A percentile compares a stretch with the other conserved stretches of the same genome.
Conservation (phyloP, 176 grass and related monocot genomes). For the Zea luxurians region DNA sequence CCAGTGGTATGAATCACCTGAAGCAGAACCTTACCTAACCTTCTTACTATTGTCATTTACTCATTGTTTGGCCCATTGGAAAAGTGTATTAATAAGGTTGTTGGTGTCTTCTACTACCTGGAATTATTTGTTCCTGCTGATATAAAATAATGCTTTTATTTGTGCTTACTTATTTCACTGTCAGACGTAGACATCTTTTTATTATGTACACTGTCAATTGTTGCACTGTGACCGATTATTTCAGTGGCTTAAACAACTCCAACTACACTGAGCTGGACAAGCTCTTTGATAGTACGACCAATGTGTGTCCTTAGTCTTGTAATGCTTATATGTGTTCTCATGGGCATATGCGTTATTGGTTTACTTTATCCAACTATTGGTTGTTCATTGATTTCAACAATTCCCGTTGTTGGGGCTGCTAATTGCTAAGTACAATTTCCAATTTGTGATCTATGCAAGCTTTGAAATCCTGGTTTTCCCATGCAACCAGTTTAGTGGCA, state of each 20-base stretch:
- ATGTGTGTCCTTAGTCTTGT: slow-evolving; percentile 41
- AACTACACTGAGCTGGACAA: slow-evolving; percentile 88
- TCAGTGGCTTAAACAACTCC: slow-evolving; percentile 87
- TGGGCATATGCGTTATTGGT: background rate
- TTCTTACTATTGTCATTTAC: background rate
- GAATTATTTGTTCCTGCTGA: background rate
- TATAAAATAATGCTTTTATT: background rate
- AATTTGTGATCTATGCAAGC: slow-evolving; percentile 40
- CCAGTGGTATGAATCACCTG: slow-evolving; percentile 58
- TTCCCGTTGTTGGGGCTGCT: background rate
- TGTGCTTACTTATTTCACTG: slow-evolving; percentile 3
- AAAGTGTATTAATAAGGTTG: background rate
- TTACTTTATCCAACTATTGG: background rate
- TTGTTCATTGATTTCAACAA: slow-evolving; percentile 8
- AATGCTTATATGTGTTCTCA: background rate
- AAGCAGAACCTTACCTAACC: background rate
- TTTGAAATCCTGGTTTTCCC: slow-evolving; percentile 85
- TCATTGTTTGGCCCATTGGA: background rate
- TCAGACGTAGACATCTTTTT: slow-evolving; percentile 22
- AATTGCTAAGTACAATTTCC: background rate
- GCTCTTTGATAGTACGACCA: slow-evolving; percentile 76
- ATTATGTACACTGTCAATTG: slow-evolving; percentile 28
- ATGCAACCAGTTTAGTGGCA: slow-evolving; percentile 81
- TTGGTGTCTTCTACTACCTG: background rate
- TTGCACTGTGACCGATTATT: slow-evolving; percentile 30